These are phyloP conservation scores for Sisymbrium altissimum DNA, from an alignment of 345 rosid genomes.

Conservation along the genomic window DNA sequence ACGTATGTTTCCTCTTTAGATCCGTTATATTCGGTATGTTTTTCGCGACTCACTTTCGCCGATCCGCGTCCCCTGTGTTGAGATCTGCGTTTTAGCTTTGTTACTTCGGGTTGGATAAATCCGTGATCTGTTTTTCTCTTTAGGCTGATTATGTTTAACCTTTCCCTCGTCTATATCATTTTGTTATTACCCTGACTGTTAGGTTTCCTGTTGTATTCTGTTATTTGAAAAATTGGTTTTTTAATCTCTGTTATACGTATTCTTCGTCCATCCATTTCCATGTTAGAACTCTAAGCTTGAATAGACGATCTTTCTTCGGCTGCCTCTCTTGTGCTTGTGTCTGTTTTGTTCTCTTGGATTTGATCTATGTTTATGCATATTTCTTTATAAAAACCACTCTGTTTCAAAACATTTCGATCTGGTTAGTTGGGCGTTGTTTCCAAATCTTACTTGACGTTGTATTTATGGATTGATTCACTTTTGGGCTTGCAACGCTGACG, in stretches of 20 bases:
- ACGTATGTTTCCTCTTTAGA: not conserved
- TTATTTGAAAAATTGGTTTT: not conserved
- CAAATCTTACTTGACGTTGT: not conserved
- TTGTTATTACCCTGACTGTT: not conserved
- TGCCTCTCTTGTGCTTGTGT: not conserved
- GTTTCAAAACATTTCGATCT: not conserved
- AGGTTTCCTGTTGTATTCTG: not conserved
- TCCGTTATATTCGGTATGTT: not conserved
- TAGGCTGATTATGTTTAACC: not conserved
- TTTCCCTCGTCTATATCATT: not conserved
- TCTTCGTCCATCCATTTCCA: not conserved
- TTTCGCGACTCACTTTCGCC: not conserved
- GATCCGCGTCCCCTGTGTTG: not conserved
- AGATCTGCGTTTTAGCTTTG: constrained; percentile 20
- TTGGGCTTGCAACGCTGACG: not conserved
- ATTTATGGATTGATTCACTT: constrained; percentile 2
- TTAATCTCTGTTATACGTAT: not conserved
- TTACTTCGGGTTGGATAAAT: not conserved
- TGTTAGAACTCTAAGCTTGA: not conserved
- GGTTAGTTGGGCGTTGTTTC: not conserved
- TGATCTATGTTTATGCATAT: not conserved
- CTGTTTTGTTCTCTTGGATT: not conserved
- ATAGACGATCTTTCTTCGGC: not conserved
- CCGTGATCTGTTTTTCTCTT: not conserved
- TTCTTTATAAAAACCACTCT: not conserved